Evolutionary conservation across 768 basidiomycete genomes (phyloP), one percentile per base, ranked within the genome.

Genomic region (Leccinum uliginosum): DNA sequence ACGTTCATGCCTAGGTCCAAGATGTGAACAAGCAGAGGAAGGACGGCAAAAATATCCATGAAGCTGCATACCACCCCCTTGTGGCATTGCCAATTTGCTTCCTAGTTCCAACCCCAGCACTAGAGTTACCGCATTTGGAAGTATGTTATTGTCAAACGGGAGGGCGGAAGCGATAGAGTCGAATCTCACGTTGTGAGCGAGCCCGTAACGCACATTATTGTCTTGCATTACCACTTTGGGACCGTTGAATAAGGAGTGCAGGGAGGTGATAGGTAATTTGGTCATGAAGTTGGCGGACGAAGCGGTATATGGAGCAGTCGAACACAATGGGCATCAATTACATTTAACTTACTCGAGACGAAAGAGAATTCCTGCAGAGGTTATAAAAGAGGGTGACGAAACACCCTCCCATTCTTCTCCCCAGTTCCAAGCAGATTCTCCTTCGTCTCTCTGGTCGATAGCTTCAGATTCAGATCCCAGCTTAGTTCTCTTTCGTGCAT

Each of bases 71-170:
- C 40, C 38, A 4, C 38, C n/a, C 29, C n/a, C 40, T 43, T 11
- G 40, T 43, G 40, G n/a, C 54, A 14, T 10, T 17, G 1, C 1
- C 17, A n/a, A 3, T 24, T 46, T 46, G 45, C 23, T 24, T 9
- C 45, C 45, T 15, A 21, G 48, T 11, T 29, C 32, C 45, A 17
- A 3, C 3, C 21, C 9, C 40, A 65, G 57, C 24, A 65, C 61
- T 67, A 61, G 26, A 56, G 54, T 61, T 68, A 23, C 67, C 50
- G 2, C 3, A 63, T 68, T 57, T 55, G 61, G 67, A 47, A 7
- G 30, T 6, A 21, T 32, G 29, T 58, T 61, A 68, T 68, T 68
- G 67, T 67, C 10, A 47, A 19, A 19, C 40, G 40, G n/a, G n/a
- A 35, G 1, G 43, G 29, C 17, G 17, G 30, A 57, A 56, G 52